These are phyloP conservation scores for Rhynchospora tenuis DNA, from an alignment of 176 grass and related monocot genomes.

Conservation along the genomic window DNA sequence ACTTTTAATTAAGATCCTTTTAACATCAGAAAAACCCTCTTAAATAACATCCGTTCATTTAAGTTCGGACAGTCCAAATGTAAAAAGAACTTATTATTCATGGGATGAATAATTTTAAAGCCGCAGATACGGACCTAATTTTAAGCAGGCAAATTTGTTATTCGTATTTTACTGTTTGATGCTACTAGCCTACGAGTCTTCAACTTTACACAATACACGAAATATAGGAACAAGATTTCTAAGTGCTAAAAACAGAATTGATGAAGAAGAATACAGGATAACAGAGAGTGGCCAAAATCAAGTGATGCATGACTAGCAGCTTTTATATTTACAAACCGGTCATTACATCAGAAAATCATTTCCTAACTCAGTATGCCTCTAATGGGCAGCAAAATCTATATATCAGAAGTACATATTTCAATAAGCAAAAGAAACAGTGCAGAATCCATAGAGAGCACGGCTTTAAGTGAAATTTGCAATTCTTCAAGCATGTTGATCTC, in stretches of 20 bases:
- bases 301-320: slow-evolving; percentile 2
- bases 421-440: slow-evolving; percentile 5
- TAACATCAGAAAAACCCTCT: too few species aligned
- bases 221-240: not conserved
- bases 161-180: not conserved
- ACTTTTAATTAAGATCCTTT: too few species aligned
- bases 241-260: not conserved
- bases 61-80: too few species aligned
- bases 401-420: not conserved
- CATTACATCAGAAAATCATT: slow-evolving; percentile 9
- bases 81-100: too few species aligned
- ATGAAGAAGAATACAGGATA: not conserved
- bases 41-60: too few species aligned
- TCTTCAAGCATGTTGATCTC: not conserved
- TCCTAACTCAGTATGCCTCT: not conserved
- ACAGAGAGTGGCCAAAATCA: not conserved
- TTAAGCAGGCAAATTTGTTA: not conserved
- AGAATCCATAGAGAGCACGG: not conserved
- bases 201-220: not conserved
- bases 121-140: not conserved
- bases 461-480: not conserved
- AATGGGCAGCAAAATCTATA: slow-evolving; percentile 3
- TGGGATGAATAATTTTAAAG: too few species aligned
- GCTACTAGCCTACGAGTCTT: not conserved
- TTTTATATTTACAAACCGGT: slow-evolving; percentile 20